Percentiles rank a stretch among this genome's conserved stretches.
Conservation (phyloP, 768 basidiomycete species). For the Boletus pseudopeckii region DNA sequence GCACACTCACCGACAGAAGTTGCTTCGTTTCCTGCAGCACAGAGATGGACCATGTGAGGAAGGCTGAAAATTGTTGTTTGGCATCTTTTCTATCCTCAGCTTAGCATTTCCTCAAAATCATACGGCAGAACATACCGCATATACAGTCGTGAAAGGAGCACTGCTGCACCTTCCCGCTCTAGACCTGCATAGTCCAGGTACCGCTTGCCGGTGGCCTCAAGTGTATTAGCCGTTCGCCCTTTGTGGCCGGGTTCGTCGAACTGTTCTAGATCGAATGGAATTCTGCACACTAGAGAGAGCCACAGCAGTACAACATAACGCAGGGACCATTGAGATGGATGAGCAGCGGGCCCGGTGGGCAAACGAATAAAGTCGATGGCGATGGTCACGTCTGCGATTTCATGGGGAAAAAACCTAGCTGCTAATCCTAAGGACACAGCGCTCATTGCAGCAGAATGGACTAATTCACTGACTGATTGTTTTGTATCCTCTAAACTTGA, state of each 20-base stretch:
- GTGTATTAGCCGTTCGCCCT: slow-evolving; percentile 50
- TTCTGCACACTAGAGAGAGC: slow-evolving; percentile 91
- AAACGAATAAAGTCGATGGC: slow-evolving; percentile 63
- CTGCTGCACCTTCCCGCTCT: slow-evolving; percentile 79
- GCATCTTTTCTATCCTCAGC: slow-evolving; percentile 53
- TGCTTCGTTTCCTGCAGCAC: slow-evolving; percentile 40
- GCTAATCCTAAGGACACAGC: slow-evolving; percentile 19
- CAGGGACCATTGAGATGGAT: slow-evolving; percentile 64
- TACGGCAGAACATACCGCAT: slow-evolving; percentile 51
- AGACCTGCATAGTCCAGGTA: slow-evolving; percentile 69
- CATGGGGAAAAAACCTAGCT: slow-evolving; percentile 96
- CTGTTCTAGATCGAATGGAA: slow-evolving; percentile 87
- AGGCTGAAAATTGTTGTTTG: slow-evolving; percentile 43
- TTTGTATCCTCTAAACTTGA: slow-evolving; percentile 89
- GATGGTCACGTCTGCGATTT: slow-evolving; percentile 75
- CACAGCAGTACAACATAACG: slow-evolving; percentile 85
- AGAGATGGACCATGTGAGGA: slow-evolving; percentile 48
- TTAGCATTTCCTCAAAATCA: slow-evolving; percentile 7
- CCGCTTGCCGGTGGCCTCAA: slow-evolving; percentile 58
- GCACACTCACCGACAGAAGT: slow-evolving; percentile 46
- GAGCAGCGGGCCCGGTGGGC: slow-evolving; percentile 41
- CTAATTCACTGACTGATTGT: slow-evolving; percentile 67
- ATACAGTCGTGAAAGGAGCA: slow-evolving; percentile 79
- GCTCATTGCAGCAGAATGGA: neutral
- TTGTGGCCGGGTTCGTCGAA: slow-evolving; percentile 63